phyloP scores from a whole-genome alignment of 202 grass and related monocot species.

The Musa balbisiana region DNA sequence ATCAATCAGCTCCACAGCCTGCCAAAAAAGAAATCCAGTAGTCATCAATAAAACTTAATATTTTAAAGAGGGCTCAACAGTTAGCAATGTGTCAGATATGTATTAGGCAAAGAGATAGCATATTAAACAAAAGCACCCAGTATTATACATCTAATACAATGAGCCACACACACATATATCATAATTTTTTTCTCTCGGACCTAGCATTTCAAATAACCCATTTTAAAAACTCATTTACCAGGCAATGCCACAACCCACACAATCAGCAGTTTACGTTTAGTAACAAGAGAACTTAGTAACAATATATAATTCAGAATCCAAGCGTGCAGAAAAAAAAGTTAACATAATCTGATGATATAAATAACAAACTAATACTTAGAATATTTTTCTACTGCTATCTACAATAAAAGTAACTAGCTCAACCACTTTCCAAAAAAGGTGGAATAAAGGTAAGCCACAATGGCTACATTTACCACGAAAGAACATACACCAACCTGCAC shows the following conservation, averaged over 20 bases:
- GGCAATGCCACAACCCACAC: no score
- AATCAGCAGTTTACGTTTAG: neutral
- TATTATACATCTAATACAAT: neutral
- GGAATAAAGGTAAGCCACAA: no score
- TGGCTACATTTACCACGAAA: no score
- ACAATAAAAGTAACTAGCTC: no score
- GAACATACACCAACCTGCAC: no score
- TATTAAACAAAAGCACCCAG: neutral
- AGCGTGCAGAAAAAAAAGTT: neutral
- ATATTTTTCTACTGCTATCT: no score
- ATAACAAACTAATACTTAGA: no score
- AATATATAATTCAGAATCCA: no score
- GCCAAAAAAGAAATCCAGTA: neutral
- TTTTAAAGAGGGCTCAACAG: neutral
- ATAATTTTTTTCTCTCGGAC: neutral
- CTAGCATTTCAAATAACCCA: neutral
- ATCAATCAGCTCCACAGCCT: slow-evolving; percentile 95
- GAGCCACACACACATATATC: no score
- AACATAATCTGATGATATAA: no score
- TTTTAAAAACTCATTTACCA: neutral
- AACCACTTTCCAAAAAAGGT: no score
- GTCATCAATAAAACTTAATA: neutral
- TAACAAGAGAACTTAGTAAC: neutral
- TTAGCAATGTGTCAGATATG: neutral
- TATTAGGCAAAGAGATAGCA: neutral